Base-by-base conservation (phyloP, 495 filamentous ascomycete genomes). In the Penicillium samsonianum region DNA sequence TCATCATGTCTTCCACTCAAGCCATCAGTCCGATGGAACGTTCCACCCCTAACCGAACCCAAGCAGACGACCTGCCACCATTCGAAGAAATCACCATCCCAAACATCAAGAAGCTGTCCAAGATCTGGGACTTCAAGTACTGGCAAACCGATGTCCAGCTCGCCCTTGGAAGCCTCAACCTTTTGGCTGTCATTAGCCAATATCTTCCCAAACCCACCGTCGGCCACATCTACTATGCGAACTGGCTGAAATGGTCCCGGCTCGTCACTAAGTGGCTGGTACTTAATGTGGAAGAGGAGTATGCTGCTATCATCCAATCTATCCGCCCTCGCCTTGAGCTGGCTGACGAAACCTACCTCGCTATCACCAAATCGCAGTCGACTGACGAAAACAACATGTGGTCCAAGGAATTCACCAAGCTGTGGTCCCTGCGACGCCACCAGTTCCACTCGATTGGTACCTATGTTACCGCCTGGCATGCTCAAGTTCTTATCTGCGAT, bases 241-340 rank as follows among this genome's bases (percentile, higher is more conserved):
- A 45, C 14, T 38, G 52, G 52, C 0, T 7, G 2, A 20, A 33
- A 25, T 53, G 51, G 51, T 53, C 51, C 8, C n/a, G 20, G 25
- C 17, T 23, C 4, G 19, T 53, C 6, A n/a, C 3, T 1, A 50
- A 35, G 19, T 50, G 47, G 47, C 47, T 37, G 28, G 12, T 35
- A 2, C 10, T 7, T 2, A 53, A 25, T 14, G 4, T 53, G 10
- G 51, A 44, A 3, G 26, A 9, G 1, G 17, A 53, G 4, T 33
- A 44, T 10, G 17, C 5, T 0, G 1, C 4, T 12, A 0, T n/a
- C 19, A 10, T 44, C 5, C 14, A 16, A 31, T 9, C 20, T 0
- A n/a, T 35, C 19, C 12, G 2, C 10, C 11, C 26, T 1, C 7
- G 7, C 1, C 19, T 54, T 23, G 12, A 11, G 2, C 37, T 54